Base-by-base conservation (phyloP, 192 early-diverging fungal genomes). In the Coemansia furcata region DNA sequence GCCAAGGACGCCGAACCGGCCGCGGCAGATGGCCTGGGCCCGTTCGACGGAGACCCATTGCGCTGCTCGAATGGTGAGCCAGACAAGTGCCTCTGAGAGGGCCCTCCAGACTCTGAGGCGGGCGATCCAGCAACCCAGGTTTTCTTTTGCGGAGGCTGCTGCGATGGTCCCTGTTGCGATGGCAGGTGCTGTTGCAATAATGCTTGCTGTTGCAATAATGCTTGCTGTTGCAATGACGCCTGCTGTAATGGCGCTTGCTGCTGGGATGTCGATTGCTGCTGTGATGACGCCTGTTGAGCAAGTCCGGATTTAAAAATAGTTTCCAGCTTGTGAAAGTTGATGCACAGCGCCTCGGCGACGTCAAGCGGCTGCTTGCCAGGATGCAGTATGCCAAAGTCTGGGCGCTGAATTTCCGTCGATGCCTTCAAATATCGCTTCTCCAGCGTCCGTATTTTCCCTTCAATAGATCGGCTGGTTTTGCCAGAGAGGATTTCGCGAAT, bases 401-500 rank as follows among this genome's bases (percentile, higher is more conserved):
- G 49, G 11, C 65, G 64, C 65, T 74, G 71, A 37, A 70, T 68
- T 39, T 82, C 80, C 4, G 57, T 37, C 46, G 63, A 66, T 1
- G 74, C 74, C 52, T 71, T 70, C 30, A 60, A 68, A 33, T 82
- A 82, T 10, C 74, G 74, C 63, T 77, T 82, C 32, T 82, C 80
- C 12, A 82, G 47, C 4, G 80, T 82, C 43, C 80, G 74, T 32
- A 82, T 82, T 65, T 82, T 82, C 66, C 80, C 80, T 54, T 82
- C 80, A 33, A 82, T 82, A 4, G 80, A 71, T 9, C 80, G 74
- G 44, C 80, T 82, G 38, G 80, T 82, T 54, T 82, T 82, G 68
- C 23, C 40, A 15, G 80, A 72, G 62, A 82, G 57, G 5, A 82
- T 72, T 2, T 81, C 80, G 47, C 64, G 71, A 35, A 76, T 82